Evolutionary conservation across 768 basidiomycete genomes (phyloP).

Genomic region (Boletus pseudo-olivaceus): DNA sequence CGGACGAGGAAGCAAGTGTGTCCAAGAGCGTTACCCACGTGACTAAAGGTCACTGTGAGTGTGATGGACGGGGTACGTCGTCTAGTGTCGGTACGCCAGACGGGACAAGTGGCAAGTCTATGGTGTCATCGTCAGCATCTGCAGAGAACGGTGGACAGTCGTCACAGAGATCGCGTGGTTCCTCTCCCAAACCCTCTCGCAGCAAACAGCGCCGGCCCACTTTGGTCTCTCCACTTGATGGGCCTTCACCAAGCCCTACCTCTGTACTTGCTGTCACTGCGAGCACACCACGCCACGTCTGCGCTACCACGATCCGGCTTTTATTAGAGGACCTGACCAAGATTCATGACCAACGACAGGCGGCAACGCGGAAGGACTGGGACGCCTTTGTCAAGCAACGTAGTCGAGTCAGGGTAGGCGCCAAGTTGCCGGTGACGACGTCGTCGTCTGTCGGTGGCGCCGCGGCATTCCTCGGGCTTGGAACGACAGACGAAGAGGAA

Average conservation of each 20-base stretch:
- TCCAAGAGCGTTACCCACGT: constrained; percentile 33
- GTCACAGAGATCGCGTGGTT: constrained; percentile 27
- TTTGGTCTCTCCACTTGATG: constrained; percentile 28
- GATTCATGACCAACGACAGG: constrained; percentile 80
- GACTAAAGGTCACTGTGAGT: constrained; percentile 40
- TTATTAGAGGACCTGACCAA: constrained; percentile 73
- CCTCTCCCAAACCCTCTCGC: constrained; percentile 50
- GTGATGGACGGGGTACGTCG: constrained; percentile 31
- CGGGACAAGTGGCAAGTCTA: constrained; percentile 5
- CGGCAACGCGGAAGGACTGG: constrained; percentile 73
- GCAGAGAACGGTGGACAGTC: constrained; percentile 27
- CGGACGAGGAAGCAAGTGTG: constrained; percentile 55
- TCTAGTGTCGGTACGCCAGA: constrained; percentile 7
- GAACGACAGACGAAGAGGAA: constrained; percentile 60
- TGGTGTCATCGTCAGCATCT: constrained; percentile 11
- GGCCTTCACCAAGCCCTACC: constrained; percentile 24
- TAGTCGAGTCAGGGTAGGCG: constrained; percentile 41
- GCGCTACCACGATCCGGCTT: constrained; percentile 68
- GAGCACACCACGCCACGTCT: constrained; percentile 70
- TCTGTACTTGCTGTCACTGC: constrained; percentile 59
- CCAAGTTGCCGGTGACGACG: constrained; percentile 18
- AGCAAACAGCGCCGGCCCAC: constrained; percentile 45
- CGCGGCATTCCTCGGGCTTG: constrained; percentile 66
- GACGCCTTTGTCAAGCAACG: constrained; percentile 79
- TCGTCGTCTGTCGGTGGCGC: constrained; percentile 40